A percentile compares a stretch with the other conserved stretches of the same genome.
These are phyloP conservation scores for Fusarium sulawesiense DNA, from an alignment of 2,329 filamentous ascomycete species.

Conservation along the genomic window DNA sequence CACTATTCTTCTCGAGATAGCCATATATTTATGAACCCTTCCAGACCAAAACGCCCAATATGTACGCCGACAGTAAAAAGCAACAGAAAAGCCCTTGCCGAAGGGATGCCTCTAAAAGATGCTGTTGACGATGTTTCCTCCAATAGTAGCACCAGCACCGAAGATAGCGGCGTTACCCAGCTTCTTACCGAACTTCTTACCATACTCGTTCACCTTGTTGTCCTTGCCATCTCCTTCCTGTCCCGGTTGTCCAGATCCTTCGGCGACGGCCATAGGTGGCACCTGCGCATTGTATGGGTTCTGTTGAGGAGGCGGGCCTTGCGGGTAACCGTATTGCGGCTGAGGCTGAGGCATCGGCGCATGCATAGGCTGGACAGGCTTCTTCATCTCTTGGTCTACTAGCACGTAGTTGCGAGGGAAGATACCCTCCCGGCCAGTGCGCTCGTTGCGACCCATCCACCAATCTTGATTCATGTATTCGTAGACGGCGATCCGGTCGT, in stretches of 20 bases:
- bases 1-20: constrained; percentile 7
- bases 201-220: constrained; percentile 75
- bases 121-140: constrained; percentile 88
- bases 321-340: constrained; percentile 54
- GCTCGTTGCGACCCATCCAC: constrained; percentile 91
- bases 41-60: constrained; percentile 32
- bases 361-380: constrained; percentile 44
- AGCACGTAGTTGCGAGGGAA: constrained; percentile 94
- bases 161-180: constrained; percentile 83
- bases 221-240: constrained; percentile 66
- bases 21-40: constrained; percentile 19
- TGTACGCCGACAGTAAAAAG: constrained; percentile 1
- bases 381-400: constrained; percentile 70
- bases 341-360: constrained; percentile 42
- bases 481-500: constrained; percentile 82
- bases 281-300: constrained; percentile 76
- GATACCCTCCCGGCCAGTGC: constrained; percentile 87
- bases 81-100: neutral
- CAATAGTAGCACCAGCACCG: constrained; percentile 91
- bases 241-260: constrained; percentile 61
- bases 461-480: constrained; percentile 98
- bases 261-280: constrained; percentile 79
- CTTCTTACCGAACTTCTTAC: constrained; percentile 98
- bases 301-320: constrained; percentile 60
- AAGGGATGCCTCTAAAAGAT: constrained; percentile 73